Base-by-base conservation (phyloP, 2,329 filamentous ascomycete genomes). In the Botrytis fragariae region DNA sequence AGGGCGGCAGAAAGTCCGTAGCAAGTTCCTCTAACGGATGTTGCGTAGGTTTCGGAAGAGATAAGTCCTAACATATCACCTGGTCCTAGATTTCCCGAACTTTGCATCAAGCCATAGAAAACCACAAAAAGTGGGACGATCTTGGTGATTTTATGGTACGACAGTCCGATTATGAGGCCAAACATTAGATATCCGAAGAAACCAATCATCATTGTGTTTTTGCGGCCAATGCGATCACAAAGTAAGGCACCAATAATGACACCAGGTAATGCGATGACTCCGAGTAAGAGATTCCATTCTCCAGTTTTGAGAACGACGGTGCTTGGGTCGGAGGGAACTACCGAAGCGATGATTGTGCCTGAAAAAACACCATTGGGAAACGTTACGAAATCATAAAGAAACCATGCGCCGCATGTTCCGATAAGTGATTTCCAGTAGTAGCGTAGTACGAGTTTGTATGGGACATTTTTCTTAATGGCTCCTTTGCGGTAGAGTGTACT, bases 371-470 rank as follows among this genome's bases (percentile, higher is more conserved):
- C 83, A 70, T 85, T 85, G 0, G 84, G 84, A 65, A 84, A 83
- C 10, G 74, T 76, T 25, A 74, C 82, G 73, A 84, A 86, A 75
- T 87, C 84, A 74, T 86, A 86, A 14, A 87, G 82, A 76, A 87
- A 87, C 84, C 85, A 88, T 45, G 86, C 85, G 18, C 84, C 82
- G 63, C 82, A 85, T 4, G 86, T 87, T 5, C 87, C 86, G 45
- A 86, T 80, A 18, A 89, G 79, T 3, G 84, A 81, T 76, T 84
- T 86, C 87, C 87, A 89, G 80, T 89, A 89, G 77, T 85, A 88
- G 32, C 82, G 82, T 16, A 87, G 54, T 9, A 87, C 83, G 0
- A 89, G 81, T 1, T 78, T 76, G 74, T 89, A 87, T 0, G 87
- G 86, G 0, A 89, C 84, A 12, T 80, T 79, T 32, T 78, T 81